A percentile compares a stretch with the other conserved stretches of the same genome.
phyloP scores from a whole-genome alignment of 495 filamentous ascomycete genomes.

The Evernia prunastri region DNA sequence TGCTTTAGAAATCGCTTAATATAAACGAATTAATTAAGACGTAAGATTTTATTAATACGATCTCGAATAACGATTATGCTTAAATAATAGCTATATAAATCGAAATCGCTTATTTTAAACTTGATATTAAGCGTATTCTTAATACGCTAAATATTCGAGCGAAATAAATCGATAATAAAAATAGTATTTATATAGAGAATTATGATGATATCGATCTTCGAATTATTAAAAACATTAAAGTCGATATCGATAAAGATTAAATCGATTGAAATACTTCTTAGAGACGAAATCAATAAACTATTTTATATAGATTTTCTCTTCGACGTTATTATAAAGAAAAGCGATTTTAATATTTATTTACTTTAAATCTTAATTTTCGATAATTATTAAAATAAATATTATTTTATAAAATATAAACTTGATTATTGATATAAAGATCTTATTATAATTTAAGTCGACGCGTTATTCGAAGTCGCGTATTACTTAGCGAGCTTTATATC shows the following conservation, averaged over 20 bases:
- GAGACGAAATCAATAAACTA: background rate
- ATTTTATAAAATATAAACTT: conserved; percentile 11
- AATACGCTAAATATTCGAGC: conserved; percentile 5
- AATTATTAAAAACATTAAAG: background rate
- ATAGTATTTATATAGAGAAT: conserved; percentile 4
- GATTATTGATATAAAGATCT: no score
- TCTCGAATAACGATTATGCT: background rate
- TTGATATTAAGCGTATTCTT: background rate
- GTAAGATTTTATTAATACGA: conserved; percentile 1
- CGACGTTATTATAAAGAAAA: conserved; percentile 9
- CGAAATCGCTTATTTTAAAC: conserved; percentile 6
- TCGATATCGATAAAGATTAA: background rate
- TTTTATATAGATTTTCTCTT: background rate
- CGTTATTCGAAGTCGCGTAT: no score
- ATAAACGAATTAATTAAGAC: background rate
- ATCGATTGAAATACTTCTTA: background rate
- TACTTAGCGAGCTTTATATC: no score
- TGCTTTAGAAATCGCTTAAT: conserved; percentile 2
- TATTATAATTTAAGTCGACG: no score
- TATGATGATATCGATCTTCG: no score
- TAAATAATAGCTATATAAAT: background rate
- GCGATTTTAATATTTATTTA: background rate
- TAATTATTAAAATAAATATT: conserved; percentile 10
- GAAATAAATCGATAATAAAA: background rate
- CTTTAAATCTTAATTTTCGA: conserved; percentile 1